Base-by-base conservation (phyloP, 176 grass and related monocot species). In the Zea luxurians region DNA sequence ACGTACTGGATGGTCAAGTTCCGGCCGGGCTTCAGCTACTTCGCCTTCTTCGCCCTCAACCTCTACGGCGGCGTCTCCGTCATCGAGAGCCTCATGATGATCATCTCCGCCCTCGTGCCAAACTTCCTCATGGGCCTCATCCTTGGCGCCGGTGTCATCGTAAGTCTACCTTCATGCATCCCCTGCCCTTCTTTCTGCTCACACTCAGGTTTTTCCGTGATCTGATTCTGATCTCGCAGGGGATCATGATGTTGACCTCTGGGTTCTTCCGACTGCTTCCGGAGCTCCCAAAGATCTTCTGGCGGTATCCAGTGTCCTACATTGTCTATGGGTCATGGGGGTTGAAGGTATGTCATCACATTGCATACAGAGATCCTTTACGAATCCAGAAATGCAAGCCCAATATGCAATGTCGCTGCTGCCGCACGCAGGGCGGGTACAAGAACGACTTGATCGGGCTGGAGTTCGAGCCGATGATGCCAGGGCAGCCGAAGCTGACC, bases 71-170 rank as follows among this genome's bases (percentile, higher is more conserved):
- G 96, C 3, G 82, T 99, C 73, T 92, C 96, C 0, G 88, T 95
- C 45, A 91, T 99, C 12, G 96, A 99, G 88, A 95, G 92, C 75
- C 86, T 99, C 47, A 99, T 99, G 96, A 99, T 99, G 96, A 87
- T 99, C 71, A 92, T 99, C 66, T 91, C 96, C 0, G 91, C 89
- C 4, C 83, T 99, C 8, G 96, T 99, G 59, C 96, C 96, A 13
- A 99, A 99, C 77, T 99, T 91, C 86, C 85, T 99, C 74, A 93
- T 99, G 92, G 96, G 96, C 8, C 89, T 95, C 43, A 70, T 99
- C 78, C 87, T 89, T 5, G 96, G 96, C 70, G 96, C 96, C 7
- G 96, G 96, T 2, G 86, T 95, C 75, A 95, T 99, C 48, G 96
- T 99, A 74, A 81, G 85, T 34, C 8, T 13, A 1, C 17, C 5